Evolutionary conservation across 176 grass and related monocot genomes (phyloP).

Genomic region (Miscanthus lutarioriparius): DNA sequence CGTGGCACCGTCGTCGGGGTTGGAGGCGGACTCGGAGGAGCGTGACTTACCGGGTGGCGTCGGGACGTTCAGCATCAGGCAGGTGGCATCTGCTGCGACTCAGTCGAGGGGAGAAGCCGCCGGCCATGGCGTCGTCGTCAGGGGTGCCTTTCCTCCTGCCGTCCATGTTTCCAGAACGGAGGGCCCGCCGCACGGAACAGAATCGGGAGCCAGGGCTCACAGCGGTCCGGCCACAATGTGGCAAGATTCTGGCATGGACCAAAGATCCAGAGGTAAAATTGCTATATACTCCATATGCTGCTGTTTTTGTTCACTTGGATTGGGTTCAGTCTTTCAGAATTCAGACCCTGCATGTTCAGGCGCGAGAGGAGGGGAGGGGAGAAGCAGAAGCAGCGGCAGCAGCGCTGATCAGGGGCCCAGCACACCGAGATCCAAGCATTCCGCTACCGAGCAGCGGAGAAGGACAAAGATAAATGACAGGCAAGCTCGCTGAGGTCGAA

Average conservation of each 20-base stretch:
- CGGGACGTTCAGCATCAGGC: conserved; percentile 82
- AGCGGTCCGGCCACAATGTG: conserved; percentile 46
- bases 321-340: neutral
- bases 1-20: neutral
- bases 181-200: neutral
- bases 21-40: conserved; percentile 36
- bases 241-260: conserved; percentile 49
- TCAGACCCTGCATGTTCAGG: conserved; percentile 26
- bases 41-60: conserved; percentile 67
- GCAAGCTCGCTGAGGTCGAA: conserved; percentile 45
- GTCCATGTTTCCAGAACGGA: conserved; percentile 28
- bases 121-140: conserved; percentile 1
- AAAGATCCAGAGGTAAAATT: conserved; percentile 50
- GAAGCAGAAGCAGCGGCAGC: conserved; percentile 70
- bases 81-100: conserved; percentile 16
- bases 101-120: neutral
- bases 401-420: conserved; percentile 72
- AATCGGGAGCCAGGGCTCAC: conserved; percentile 9
- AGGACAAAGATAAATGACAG: conserved; percentile 99
- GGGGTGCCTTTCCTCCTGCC: neutral
- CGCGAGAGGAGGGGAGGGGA: conserved; percentile 57
- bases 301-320: neutral
- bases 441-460: conserved; percentile 82
- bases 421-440: conserved; percentile 92
- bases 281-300: neutral